phyloP scores from a whole-genome alignment of 2,329 filamentous ascomycete genomes.

The Alternaria viburni region DNA sequence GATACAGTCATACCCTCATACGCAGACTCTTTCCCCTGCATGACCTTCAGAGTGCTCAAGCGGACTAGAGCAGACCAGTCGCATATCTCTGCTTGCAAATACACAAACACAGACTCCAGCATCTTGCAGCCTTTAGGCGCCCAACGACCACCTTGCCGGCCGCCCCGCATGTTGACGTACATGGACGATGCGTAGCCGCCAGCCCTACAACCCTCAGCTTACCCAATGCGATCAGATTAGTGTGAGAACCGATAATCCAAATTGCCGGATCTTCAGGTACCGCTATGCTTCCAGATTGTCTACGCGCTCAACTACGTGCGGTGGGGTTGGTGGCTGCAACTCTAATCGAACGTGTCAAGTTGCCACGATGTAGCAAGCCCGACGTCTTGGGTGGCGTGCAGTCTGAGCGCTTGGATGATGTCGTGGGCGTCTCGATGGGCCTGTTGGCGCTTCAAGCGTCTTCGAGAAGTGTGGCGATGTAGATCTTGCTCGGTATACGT shows the following conservation, averaged over 20 bases:
- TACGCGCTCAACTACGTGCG: slow-evolving; percentile 27
- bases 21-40: background rate
- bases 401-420: slow-evolving; percentile 18
- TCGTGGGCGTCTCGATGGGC: slow-evolving; percentile 16
- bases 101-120: slow-evolving; percentile 24
- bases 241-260: slow-evolving; percentile 12
- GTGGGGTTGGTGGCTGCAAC: slow-evolving; percentile 31
- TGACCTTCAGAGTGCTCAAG: slow-evolving; percentile 15
- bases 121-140: slow-evolving; percentile 29
- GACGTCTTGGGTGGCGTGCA: slow-evolving; percentile 3
- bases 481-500: slow-evolving; percentile 1
- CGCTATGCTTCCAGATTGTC: slow-evolving; percentile 12
- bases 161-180: slow-evolving; percentile 17
- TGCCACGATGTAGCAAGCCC: slow-evolving; percentile 15
- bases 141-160: slow-evolving; percentile 32
- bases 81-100: slow-evolving; percentile 17
- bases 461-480: slow-evolving; percentile 10
- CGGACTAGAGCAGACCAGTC: slow-evolving; percentile 9
- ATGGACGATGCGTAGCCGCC: slow-evolving; percentile 34
- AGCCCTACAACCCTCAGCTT: slow-evolving; percentile 28
- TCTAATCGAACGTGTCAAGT: slow-evolving; percentile 27
- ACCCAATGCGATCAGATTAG: slow-evolving; percentile 3
- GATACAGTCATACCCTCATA: slow-evolving; percentile 5
- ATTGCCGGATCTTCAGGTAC: slow-evolving; percentile 30
- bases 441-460: slow-evolving; percentile 11